Conservation (phyloP, 208 protist species). For the Leishmania amazonensis region DNA sequence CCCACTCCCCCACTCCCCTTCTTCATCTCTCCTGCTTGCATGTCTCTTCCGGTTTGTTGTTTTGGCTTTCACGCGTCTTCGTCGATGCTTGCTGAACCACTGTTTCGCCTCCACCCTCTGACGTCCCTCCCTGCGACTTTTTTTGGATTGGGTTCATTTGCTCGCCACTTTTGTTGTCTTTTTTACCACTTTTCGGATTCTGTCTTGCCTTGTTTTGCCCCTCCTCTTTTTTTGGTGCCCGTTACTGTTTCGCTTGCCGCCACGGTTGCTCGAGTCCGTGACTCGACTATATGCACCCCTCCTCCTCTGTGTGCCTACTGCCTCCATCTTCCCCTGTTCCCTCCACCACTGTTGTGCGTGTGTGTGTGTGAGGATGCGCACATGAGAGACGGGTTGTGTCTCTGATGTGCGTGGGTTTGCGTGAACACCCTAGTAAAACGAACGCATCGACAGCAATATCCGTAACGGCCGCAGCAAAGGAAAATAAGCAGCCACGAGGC, state of each 20-base stretch:
- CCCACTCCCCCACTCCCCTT: neutral
- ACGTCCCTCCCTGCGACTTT: neutral
- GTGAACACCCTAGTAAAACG: neutral
- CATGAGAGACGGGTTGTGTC: neutral
- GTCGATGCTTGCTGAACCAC: conserved; percentile 4
- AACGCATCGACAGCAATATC: neutral
- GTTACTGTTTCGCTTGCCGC: neutral
- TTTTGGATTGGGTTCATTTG: neutral
- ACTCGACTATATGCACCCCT: neutral
- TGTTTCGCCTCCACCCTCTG: conserved; percentile 10
- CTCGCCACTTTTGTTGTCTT: neutral
- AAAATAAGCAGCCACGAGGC: neutral
- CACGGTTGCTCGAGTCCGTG: neutral
- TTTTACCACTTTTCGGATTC: neutral
- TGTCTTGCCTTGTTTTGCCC: neutral
- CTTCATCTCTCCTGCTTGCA: neutral
- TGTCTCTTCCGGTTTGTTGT: conserved; percentile 14
- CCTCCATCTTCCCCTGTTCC: neutral
- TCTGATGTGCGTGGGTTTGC: neutral
- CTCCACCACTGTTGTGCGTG: neutral
- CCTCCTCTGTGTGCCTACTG: neutral
- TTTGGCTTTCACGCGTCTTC: neutral
- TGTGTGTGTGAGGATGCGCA: neutral
- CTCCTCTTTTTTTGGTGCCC: neutral
- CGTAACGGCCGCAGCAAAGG: neutral